Evolutionary conservation across 2,329 filamentous ascomycete genomes (phyloP).

Genomic region (Fusarium sp.): DNA sequence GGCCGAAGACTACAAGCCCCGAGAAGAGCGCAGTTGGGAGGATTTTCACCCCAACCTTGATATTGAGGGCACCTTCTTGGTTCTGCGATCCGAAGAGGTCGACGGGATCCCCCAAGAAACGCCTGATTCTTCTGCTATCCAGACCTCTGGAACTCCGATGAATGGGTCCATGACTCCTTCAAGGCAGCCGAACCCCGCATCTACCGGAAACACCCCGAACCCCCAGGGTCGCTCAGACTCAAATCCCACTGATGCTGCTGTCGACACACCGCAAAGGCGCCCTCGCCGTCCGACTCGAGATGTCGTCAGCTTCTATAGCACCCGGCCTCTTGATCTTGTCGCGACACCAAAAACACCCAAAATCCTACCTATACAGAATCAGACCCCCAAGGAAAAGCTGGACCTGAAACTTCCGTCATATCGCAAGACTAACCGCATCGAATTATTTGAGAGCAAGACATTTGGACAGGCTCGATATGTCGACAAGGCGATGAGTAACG

Average conservation of each 20-base stretch:
- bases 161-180: slow-evolving; percentile 58
- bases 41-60: slow-evolving; percentile 97
- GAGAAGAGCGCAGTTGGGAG: slow-evolving; percentile 96
- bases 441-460: slow-evolving; percentile 82
- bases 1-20: slow-evolving; percentile 94
- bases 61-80: slow-evolving; percentile 78
- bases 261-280: slow-evolving; percentile 48
- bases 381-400: slow-evolving; percentile 80
- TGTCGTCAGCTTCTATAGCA: slow-evolving; percentile 61
- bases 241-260: slow-evolving; percentile 46
- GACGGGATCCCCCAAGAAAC: slow-evolving; percentile 68
- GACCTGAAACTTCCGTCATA: slow-evolving; percentile 79
- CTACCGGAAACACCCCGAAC: slow-evolving; percentile 55
- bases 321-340: slow-evolving; percentile 55
- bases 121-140: slow-evolving; percentile 49
- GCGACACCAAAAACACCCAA: slow-evolving; percentile 64
- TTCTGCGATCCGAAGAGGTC: slow-evolving; percentile 84
- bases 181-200: slow-evolving; percentile 55
- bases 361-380: slow-evolving; percentile 77
- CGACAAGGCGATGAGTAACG: slow-evolving; percentile 93
- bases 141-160: slow-evolving; percentile 43
- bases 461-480: slow-evolving; percentile 89
- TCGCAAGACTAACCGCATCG: slow-evolving; percentile 78
- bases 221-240: slow-evolving; percentile 46
- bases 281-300: slow-evolving; percentile 59